These are phyloP conservation scores for Penicillium fuscoglaucum DNA, from an alignment of 2,329 filamentous ascomycete species.

Conservation along the genomic window DNA sequence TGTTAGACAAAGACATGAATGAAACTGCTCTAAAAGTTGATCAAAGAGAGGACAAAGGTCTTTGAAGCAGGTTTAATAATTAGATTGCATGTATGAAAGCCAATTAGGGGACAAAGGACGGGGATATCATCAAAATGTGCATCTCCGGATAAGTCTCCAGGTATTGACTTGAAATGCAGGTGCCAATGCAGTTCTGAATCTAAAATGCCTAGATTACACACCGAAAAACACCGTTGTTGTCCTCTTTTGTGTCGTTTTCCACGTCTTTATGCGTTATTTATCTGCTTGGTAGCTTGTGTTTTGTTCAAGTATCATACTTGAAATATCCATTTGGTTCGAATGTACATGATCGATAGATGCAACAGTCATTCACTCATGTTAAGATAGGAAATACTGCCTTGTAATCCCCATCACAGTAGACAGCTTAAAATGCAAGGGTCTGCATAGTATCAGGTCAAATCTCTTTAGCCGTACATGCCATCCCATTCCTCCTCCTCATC, in stretches of 20 bases:
- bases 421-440: background rate
- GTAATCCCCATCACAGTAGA: background rate
- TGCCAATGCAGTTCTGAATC: background rate
- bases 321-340: background rate
- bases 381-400: background rate
- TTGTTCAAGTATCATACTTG: background rate
- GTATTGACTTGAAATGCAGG: background rate
- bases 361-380: constrained; percentile 7
- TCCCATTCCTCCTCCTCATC: constrained; percentile 51
- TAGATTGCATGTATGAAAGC: background rate
- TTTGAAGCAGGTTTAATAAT: background rate
- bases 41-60: background rate
- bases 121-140: background rate
- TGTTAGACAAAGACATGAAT: background rate
- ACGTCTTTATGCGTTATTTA: background rate
- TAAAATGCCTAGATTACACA: background rate
- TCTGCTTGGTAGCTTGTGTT: background rate
- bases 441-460: constrained; percentile 6
- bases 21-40: background rate
- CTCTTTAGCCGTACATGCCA: constrained; percentile 46
- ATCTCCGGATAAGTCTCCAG: background rate
- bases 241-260: background rate
- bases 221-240: background rate
- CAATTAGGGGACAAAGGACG: background rate
- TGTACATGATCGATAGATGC: background rate